A percentile compares a stretch with the other conserved stretches of the same genome.
phyloP scores from a whole-genome alignment of 2,329 filamentous ascomycete genomes.

The Emergomyces orientalis region DNA sequence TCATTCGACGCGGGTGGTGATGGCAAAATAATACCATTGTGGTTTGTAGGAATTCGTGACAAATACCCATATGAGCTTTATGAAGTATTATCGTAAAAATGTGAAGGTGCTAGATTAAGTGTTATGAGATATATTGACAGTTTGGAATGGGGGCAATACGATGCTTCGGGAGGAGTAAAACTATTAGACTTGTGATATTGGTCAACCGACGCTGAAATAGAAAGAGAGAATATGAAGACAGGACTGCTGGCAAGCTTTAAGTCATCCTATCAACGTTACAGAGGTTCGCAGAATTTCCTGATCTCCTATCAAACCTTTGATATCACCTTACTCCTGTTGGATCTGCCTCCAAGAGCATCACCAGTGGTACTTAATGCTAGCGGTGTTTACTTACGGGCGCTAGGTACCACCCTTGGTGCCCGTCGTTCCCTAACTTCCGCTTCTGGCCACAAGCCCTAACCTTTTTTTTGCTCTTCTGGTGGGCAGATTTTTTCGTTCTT shows the following conservation, averaged over 20 bases:
- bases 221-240: neutral
- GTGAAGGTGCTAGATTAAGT: no score
- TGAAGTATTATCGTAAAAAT: no score
- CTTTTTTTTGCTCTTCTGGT: neutral
- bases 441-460: constrained; percentile 1
- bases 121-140: no score
- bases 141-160: no score
- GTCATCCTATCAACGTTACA: neutral
- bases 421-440: neutral
- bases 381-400: neutral
- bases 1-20: no score
- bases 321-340: neutral
- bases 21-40: no score
- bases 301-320: neutral
- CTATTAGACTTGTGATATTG: no score
- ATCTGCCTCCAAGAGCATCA: neutral
- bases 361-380: neutral
- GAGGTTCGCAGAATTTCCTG: neutral
- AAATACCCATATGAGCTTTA: no score
- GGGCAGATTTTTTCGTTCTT: neutral
- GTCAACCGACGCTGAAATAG: neutral
- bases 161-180: no score
- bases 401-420: neutral
- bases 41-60: no score
- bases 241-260: neutral